Evolutionary conservation across 495 filamentous ascomycete genomes (phyloP), one percentile per base, ranked within the genome.

Genomic region (Penicillium waksmanii): DNA sequence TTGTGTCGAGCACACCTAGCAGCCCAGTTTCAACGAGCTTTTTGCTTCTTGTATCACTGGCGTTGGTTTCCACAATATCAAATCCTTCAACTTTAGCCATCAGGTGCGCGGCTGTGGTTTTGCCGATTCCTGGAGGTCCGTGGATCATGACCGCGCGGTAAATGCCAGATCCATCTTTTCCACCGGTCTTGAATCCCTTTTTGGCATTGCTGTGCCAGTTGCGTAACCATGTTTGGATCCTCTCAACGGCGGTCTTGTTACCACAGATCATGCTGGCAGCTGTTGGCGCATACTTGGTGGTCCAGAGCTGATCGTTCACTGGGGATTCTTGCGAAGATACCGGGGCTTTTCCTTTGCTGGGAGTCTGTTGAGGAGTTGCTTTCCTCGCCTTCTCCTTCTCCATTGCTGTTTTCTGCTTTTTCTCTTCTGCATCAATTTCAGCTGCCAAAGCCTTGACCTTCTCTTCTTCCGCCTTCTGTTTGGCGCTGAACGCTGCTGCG

Each of bases 21-120:
- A 97, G 83, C 25, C 93, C 90, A 55, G 77, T 82, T 73, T 99
- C 95, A 50, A 99, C 92, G 17, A 98, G 80, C 69, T 97, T 97
- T 75, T 99, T 99, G 77, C 93, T 97, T 69, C 95, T 83, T n/a
- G 91, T 90, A 71, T 99, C 95, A 72, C 93, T 97, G 9, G 95
- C 95, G 67, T 99, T 99, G 71, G 86, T 93, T 76, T 99, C 95
- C 19, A 98, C 74, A 38, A 96, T 81, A 74, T 99, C 95, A 67
- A 88, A 99, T 5, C 96, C 95, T 69, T 94, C 93, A 23, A 98
- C 74, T 64, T 91, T 94, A 2, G 95, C 96, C 9, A 96, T 89
- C 5, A 99, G 80, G 76, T 99, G 95, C 25, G 95, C 95, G 23
- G 95, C 93, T 18, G 96, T 98, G 2, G 95, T 99, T 77, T 99